Evolutionary conservation across 129 eudicot genomes (phyloP).

Genomic region (Escallonia herrerae): DNA sequence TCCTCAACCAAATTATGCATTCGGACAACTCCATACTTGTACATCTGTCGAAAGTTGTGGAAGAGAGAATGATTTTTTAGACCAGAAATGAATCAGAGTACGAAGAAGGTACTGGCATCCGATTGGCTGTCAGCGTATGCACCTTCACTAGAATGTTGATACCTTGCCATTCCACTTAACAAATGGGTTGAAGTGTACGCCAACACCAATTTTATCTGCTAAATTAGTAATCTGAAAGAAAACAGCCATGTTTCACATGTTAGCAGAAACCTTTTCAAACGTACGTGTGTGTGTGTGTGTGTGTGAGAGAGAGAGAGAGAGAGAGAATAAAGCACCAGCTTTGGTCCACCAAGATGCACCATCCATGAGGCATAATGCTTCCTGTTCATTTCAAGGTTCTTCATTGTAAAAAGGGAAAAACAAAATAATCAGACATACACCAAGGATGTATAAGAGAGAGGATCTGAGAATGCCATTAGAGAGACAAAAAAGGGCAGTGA

Average conservation of each 20-base stretch:
- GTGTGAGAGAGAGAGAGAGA: conserved; percentile 8
- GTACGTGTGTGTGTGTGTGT: neutral
- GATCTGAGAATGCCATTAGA: neutral
- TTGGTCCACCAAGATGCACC: conserved; percentile 73
- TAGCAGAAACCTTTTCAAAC: neutral
- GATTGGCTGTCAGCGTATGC: neutral
- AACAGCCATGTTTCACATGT: conserved; percentile 13
- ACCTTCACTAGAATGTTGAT: neutral
- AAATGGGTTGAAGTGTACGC: conserved; percentile 94
- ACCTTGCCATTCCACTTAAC: conserved; percentile 72
- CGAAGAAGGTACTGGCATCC: neutral
- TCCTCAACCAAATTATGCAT: conserved; percentile 63
- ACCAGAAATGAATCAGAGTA: too few relatives aligned
- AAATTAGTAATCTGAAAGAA: conserved; percentile 50
- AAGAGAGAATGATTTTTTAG: too few relatives aligned
- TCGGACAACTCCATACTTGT: conserved; percentile 86
- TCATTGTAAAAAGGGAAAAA: conserved; percentile 7
- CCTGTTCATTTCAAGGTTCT: conserved; percentile 75
- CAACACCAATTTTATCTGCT: conserved; percentile 75
- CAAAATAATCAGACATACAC: too few relatives aligned
- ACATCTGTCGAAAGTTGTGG: conserved; percentile 35
- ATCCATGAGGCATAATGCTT: conserved; percentile 84
- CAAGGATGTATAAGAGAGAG: neutral
- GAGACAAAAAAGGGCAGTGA: neutral
- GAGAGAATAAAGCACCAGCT: conserved; percentile 53